phyloP scores from a whole-genome alignment of 2,329 filamentous ascomycete species.

The Ilyonectria destructans region DNA sequence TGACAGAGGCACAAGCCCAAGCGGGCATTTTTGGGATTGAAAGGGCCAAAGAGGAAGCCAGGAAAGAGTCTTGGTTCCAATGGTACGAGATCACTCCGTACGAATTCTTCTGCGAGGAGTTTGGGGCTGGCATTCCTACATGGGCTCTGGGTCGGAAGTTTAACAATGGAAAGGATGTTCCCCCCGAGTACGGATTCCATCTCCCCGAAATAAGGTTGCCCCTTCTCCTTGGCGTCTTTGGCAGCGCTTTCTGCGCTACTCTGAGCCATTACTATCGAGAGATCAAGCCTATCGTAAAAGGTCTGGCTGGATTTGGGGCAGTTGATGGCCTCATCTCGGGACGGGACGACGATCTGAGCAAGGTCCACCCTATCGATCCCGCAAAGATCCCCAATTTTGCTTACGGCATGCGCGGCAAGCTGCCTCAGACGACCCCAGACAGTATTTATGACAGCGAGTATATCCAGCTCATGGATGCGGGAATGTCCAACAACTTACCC shows the following conservation, averaged over 20 bases:
- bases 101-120: conserved; percentile 95
- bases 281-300: conserved; percentile 85
- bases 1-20: conserved; percentile 57
- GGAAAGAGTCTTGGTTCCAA: conserved; percentile 90
- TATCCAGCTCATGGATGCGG: conserved; percentile 93
- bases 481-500: conserved; percentile 98
- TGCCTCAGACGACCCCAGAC: conserved; percentile 84
- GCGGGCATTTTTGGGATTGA: conserved; percentile 56
- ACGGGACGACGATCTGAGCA: conserved; percentile 86
- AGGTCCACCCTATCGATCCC: conserved; percentile 95
- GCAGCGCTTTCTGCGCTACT: conserved; percentile 96
- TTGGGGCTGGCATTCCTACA: conserved; percentile 91
- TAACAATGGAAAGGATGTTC: conserved; percentile 71
- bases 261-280: conserved; percentile 97
- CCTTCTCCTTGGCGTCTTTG: conserved; percentile 93
- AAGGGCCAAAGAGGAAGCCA: conserved; percentile 67
- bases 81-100: conserved; percentile 98
- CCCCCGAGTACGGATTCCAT: conserved; percentile 75
- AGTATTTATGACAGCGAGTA: conserved; percentile 81
- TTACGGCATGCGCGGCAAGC: conserved; percentile 82
- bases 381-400: conserved; percentile 92
- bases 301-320: conserved; percentile 81
- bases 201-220: conserved; percentile 90
- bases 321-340: conserved; percentile 89
- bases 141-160: conserved; percentile 94